A percentile compares a stretch with the other conserved stretches of the same genome.
Conservation (phyloP, 2,329 filamentous ascomycete species). For the Penicillium concentricum region DNA sequence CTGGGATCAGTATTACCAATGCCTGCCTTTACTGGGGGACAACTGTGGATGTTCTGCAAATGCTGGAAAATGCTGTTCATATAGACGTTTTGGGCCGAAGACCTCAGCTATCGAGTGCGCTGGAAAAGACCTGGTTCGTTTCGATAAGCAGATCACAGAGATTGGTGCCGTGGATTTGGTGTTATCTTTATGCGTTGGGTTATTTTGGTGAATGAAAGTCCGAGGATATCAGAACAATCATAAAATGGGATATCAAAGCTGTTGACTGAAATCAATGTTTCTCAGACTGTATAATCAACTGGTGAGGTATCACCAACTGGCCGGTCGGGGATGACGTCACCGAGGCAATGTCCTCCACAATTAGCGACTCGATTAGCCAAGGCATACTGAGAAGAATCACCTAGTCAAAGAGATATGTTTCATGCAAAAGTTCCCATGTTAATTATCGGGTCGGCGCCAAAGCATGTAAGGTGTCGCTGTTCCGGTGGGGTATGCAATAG, state of each 20-base stretch:
- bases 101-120: not conserved
- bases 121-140: not conserved
- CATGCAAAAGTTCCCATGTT: not conserved
- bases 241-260: too few species aligned
- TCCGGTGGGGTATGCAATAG: not conserved
- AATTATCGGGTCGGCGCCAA: not conserved
- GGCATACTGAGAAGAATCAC: too few species aligned
- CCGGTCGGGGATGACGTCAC: not conserved
- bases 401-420: too few species aligned
- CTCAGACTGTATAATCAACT: not conserved
- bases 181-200: too few species aligned
- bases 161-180: not conserved
- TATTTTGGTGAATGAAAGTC: too few species aligned
- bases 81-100: constrained; percentile 56
- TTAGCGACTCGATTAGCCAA: not conserved
- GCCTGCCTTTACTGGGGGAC: constrained; percentile 92
- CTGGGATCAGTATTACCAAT: constrained; percentile 91
- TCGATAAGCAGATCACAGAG: not conserved
- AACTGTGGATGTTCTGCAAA: constrained; percentile 68
- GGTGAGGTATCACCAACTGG: constrained; percentile 13
- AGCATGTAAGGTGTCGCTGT: not conserved
- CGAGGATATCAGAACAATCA: too few species aligned
- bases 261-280: not conserved
- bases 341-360: not conserved
- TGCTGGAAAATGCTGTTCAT: constrained; percentile 77